phyloP scores from a whole-genome alignment of 495 filamentous ascomycete genomes.

The Neurospora sp. region DNA sequence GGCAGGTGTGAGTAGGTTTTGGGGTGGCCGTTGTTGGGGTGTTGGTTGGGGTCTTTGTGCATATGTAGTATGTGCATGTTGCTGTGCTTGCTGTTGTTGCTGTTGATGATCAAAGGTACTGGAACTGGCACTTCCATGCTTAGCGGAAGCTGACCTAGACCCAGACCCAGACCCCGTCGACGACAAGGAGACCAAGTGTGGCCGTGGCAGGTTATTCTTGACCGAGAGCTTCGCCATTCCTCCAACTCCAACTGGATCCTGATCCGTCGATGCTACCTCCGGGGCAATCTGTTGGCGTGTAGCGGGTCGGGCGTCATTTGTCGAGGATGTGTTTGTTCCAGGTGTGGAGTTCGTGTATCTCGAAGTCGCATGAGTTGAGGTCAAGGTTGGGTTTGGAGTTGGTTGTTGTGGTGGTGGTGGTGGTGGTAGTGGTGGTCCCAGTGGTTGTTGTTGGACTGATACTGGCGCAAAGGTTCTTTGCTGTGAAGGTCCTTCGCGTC shows the following conservation, averaged over 20 bases:
- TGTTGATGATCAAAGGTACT: neutral
- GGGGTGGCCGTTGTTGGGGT: conserved; percentile 10
- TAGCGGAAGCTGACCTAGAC: neutral
- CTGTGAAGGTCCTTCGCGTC: neutral
- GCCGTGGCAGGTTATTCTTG: neutral
- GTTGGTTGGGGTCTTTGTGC: neutral
- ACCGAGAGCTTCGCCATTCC: neutral
- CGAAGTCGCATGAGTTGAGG: neutral
- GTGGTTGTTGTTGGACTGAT: neutral
- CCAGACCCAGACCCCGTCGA: neutral
- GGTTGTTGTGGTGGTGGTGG: neutral
- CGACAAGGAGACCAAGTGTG: neutral
- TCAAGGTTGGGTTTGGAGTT: neutral
- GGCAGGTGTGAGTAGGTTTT: conserved; percentile 27
- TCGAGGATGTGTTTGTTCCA: neutral
- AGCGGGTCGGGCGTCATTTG: conserved; percentile 2
- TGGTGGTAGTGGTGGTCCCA: neutral
- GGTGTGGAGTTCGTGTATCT: neutral
- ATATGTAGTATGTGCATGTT: neutral
- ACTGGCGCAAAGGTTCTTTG: neutral
- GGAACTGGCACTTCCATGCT: neutral
- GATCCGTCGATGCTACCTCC: conserved; percentile 2
- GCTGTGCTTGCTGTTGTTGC: neutral
- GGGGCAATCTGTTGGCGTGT: neutral
- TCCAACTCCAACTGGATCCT: neutral